A percentile compares a stretch with the other conserved stretches of the same genome.
Evolutionary conservation across 2,329 filamentous ascomycete species (phyloP).

Genomic region (Talaromyces albobiverticillius): DNA sequence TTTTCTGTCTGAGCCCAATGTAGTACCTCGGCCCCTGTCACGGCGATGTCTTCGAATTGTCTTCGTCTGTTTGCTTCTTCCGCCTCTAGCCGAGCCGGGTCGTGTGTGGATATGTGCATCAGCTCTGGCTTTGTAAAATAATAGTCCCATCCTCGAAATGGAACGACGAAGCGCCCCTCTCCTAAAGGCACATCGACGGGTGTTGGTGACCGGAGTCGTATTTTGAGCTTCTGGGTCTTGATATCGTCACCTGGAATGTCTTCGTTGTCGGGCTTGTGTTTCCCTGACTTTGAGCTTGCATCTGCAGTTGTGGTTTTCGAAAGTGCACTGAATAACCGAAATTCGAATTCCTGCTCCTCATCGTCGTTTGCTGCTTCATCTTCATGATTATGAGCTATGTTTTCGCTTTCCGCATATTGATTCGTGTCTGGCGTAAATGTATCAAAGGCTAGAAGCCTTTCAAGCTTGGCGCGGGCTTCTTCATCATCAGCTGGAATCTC

Average conservation of each 20-base stretch:
- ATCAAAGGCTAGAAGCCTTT: constrained; percentile 33
- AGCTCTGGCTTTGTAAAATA: constrained; percentile 37
- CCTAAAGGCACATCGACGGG: constrained; percentile 23
- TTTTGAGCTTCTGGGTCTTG: constrained; percentile 36
- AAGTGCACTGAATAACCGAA: constrained; percentile 38
- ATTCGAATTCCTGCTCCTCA: constrained; percentile 44
- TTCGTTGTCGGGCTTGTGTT: background rate
- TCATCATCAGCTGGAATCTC: constrained; percentile 24
- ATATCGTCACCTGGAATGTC: background rate
- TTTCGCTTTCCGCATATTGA: background rate
- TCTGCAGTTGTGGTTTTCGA: constrained; percentile 11
- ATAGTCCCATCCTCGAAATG: constrained; percentile 42
- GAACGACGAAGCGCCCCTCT: constrained; percentile 38
- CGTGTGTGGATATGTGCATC: constrained; percentile 18
- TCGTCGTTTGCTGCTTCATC: constrained; percentile 21
- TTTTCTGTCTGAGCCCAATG: constrained; percentile 23
- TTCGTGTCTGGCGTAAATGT: constrained; percentile 17
- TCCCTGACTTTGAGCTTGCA: background rate
- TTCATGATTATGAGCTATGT: constrained; percentile 3
- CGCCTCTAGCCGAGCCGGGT: background rate
- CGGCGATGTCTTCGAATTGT: constrained; percentile 36
- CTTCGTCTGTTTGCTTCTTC: constrained; percentile 20
- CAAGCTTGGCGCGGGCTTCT: constrained; percentile 27
- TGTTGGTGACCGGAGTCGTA: constrained; percentile 38
- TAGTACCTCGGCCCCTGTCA: constrained; percentile 32